Evolutionary conservation across 805 yeast species (phyloP).

Genomic region (Pichia occidentalis): DNA sequence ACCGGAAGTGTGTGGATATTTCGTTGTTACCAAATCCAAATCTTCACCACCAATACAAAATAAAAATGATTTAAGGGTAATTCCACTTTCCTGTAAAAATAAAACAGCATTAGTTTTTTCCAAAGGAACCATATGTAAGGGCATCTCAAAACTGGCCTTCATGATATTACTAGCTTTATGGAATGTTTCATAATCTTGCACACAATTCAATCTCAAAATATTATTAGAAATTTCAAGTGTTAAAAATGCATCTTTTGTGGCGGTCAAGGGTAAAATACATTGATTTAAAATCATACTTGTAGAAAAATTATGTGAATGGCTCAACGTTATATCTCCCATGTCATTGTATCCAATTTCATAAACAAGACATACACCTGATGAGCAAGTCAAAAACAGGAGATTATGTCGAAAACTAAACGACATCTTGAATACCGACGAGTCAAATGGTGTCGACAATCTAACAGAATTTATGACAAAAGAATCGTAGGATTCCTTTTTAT

Average conservation of each 20-base stretch:
- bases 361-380: not conserved
- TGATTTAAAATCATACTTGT: slow-evolving; percentile 1
- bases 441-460: no score
- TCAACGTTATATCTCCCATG: not conserved
- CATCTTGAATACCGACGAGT: not conserved
- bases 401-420: not conserved
- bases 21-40: slow-evolving; percentile 11
- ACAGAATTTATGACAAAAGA: no score
- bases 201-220: not conserved
- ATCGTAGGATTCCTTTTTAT: no score
- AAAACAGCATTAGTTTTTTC: slow-evolving; percentile 22
- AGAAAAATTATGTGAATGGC: slow-evolving; percentile 1
- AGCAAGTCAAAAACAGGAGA: not conserved
- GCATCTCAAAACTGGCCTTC: slow-evolving; percentile 24
- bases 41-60: slow-evolving; percentile 24
- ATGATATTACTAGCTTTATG: slow-evolving; percentile 2
- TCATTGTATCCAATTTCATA: not conserved
- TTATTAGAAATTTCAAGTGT: not conserved
- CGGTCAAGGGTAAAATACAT: slow-evolving; percentile 6
- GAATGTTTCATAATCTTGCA: not conserved
- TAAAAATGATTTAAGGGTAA: slow-evolving; percentile 21
- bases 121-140: slow-evolving; percentile 24
- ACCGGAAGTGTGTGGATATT: slow-evolving; percentile 2
- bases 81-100: slow-evolving; percentile 22
- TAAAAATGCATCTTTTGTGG: slow-evolving; percentile 3